A percentile compares a stretch with the other conserved stretches of the same genome.
phyloP scores from a whole-genome alignment of 2,329 filamentous ascomycete species.

The Septoria petroselini region DNA sequence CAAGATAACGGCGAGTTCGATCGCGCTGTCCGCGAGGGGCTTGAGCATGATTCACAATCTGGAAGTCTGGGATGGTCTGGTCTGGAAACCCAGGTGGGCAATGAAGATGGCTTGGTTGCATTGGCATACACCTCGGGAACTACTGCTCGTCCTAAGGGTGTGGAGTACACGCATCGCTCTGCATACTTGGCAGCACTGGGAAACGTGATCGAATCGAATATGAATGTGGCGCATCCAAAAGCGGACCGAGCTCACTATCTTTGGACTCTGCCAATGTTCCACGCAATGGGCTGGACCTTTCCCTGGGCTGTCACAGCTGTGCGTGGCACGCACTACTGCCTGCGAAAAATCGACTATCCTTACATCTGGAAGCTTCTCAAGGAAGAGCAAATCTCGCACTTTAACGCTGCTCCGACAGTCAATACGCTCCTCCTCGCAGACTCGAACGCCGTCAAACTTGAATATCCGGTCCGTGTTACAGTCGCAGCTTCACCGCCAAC shows the following conservation, averaged over 20 bases:
- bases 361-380: constrained; percentile 88
- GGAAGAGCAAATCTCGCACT: constrained; percentile 85
- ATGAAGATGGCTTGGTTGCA: constrained; percentile 79
- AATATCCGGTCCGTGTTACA: constrained; percentile 72
- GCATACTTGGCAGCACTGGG: constrained; percentile 79
- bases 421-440: constrained; percentile 87
- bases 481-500: constrained; percentile 91
- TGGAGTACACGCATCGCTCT: constrained; percentile 85
- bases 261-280: constrained; percentile 79
- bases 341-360: constrained; percentile 92
- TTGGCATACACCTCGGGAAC: constrained; percentile 94
- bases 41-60: constrained; percentile 65
- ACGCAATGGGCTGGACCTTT: constrained; percentile 54
- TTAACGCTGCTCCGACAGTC: constrained; percentile 92
- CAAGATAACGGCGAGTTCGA: constrained; percentile 77
- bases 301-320: constrained; percentile 77
- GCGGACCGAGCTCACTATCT: constrained; percentile 56
- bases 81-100: constrained; percentile 64
- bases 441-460: constrained; percentile 71
- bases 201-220: constrained; percentile 83
- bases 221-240: constrained; percentile 54
- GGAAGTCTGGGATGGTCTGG: constrained; percentile 72
- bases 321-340: constrained; percentile 88
- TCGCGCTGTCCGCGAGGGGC: constrained; percentile 74
- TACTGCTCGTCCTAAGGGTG: constrained; percentile 86